Conservation (phyloP, 176 grass and related monocot genomes). For the Eleusine coracana region DNA sequence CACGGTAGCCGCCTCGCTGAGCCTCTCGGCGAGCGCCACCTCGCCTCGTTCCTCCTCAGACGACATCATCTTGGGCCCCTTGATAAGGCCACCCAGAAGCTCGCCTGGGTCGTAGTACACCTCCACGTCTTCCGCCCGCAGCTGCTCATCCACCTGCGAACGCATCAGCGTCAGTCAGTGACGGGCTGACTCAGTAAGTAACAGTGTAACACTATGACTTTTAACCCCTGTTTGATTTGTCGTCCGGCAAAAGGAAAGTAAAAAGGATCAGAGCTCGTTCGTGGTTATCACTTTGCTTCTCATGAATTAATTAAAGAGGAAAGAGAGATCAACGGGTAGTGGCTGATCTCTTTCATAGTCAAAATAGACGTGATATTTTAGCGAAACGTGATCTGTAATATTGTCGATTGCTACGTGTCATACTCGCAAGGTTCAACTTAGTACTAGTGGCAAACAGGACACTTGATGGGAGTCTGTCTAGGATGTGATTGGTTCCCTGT, state of each 20-base stretch:
- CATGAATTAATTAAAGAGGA: too few species aligned
- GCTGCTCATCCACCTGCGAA: constrained; percentile 70
- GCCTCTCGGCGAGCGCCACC: constrained; percentile 40
- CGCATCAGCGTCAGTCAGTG: neutral
- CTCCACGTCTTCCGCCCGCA: constrained; percentile 84
- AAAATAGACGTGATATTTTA: neutral
- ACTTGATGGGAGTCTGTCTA: neutral
- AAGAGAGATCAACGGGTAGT: neutral
- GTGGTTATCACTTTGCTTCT: neutral
- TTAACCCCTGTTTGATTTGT: neutral
- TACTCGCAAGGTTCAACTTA: neutral
- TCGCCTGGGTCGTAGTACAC: constrained; percentile 87
- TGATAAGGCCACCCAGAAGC: constrained; percentile 68
- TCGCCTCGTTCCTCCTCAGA: constrained; percentile 21
- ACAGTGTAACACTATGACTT: neutral
- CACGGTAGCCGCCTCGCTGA: constrained; percentile 26
- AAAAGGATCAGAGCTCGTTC: neutral
- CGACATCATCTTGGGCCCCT: constrained; percentile 42
- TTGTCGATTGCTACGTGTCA: neutral
- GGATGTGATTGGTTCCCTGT: too few species aligned
- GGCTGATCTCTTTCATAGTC: neutral
- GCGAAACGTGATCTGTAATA: neutral
- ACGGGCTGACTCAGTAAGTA: neutral
- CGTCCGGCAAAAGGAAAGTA: neutral
- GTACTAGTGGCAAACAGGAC: neutral